Evolutionary conservation across 2,329 filamentous ascomycete genomes (phyloP).

Genomic region (Penicillium sp.): DNA sequence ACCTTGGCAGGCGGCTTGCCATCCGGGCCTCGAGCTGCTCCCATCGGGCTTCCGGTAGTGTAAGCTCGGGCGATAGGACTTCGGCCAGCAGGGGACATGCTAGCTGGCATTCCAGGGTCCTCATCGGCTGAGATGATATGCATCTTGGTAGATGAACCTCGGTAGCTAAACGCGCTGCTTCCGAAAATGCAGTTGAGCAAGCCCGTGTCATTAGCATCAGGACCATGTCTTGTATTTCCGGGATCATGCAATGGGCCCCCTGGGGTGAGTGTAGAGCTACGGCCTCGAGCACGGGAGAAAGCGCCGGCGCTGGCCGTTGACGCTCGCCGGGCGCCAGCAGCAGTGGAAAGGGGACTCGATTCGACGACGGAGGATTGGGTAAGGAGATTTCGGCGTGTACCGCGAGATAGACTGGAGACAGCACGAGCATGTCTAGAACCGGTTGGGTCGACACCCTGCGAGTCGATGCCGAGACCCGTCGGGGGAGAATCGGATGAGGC

Average conservation of each 20-base stretch:
- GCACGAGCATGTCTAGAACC: constrained; percentile 40
- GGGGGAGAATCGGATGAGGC: constrained; percentile 33
- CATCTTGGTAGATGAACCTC: constrained; percentile 64
- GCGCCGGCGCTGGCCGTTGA: constrained; percentile 41
- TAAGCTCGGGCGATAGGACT: constrained; percentile 43
- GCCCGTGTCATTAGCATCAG: constrained; percentile 57
- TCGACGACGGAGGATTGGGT: constrained; percentile 41
- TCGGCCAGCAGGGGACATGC: constrained; percentile 34
- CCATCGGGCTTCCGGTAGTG: constrained; percentile 39
- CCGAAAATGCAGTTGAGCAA: constrained; percentile 65
- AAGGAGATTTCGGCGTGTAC: constrained; percentile 37
- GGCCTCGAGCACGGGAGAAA: constrained; percentile 47
- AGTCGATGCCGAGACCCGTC: constrained; percentile 41
- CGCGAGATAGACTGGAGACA: constrained; percentile 43
- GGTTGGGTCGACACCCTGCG: constrained; percentile 35
- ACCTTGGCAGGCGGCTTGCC: constrained; percentile 50
- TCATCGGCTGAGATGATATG: constrained; percentile 57
- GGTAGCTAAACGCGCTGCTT: constrained; percentile 60
- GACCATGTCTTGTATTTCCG: constrained; percentile 41
- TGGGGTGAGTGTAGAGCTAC: constrained; percentile 51
- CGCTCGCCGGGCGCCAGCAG: constrained; percentile 38
- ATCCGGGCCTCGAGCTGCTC: constrained; percentile 30
- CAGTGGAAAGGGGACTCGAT: constrained; percentile 36
- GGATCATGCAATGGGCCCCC: constrained; percentile 36
- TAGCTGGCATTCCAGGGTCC: constrained; percentile 30